Evolutionary conservation across 441 rosid genomes (phyloP).

Genomic region (Populus hybrid): DNA sequence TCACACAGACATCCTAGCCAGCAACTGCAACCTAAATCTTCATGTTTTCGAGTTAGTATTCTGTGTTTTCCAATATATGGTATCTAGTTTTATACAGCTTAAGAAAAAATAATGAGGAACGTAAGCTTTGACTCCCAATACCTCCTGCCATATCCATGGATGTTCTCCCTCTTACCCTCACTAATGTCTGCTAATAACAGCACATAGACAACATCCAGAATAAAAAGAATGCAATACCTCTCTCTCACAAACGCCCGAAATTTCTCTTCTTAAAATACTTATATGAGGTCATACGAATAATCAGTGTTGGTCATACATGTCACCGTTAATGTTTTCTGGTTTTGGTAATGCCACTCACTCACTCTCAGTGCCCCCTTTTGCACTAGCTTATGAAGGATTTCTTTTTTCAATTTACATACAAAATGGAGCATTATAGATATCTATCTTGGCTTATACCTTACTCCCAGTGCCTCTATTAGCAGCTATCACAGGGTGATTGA

Average conservation of each 20-base stretch:
- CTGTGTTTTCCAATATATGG: neutral
- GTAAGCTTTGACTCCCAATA: neutral
- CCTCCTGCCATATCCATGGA: neutral
- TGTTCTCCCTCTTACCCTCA: neutral
- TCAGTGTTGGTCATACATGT: too few relatives aligned
- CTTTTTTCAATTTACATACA: neutral
- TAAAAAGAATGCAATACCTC: neutral
- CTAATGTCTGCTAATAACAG: neutral
- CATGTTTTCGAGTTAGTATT: neutral
- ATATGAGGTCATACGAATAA: too few relatives aligned
- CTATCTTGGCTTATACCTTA: neutral
- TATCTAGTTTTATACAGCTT: neutral
- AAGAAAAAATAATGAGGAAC: neutral
- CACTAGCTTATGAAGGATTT: neutral
- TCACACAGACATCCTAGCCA: neutral
- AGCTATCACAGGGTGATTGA: neutral
- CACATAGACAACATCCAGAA: neutral
- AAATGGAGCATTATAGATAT: too few relatives aligned
- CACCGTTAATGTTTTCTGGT: too few relatives aligned
- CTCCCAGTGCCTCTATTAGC: neutral
- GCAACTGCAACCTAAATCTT: neutral
- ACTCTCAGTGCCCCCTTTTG: neutral
- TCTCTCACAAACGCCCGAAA: neutral
- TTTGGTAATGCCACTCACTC: too few relatives aligned
- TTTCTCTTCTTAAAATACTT: neutral